These are phyloP conservation scores for Hypomontagnella monticulosa DNA, from an alignment of 495 filamentous ascomycete species.

Conservation along the genomic window DNA sequence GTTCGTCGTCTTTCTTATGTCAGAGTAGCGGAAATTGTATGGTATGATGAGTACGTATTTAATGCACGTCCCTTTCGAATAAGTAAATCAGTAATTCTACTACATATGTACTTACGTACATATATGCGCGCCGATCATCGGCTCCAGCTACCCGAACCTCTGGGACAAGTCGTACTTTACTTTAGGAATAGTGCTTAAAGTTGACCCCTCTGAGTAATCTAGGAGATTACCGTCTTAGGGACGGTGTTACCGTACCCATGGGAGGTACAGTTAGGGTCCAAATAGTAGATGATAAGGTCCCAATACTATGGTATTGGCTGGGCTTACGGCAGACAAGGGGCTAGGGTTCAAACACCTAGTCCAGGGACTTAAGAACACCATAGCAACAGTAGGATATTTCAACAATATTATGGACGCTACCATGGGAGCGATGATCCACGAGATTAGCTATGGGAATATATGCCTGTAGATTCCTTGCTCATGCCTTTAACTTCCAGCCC, in stretches of 20 bases:
- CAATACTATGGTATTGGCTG: slow-evolving; percentile 19
- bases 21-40: slow-evolving; percentile 40
- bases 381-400: neutral
- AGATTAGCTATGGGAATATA: slow-evolving; percentile 2
- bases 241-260: slow-evolving; percentile 20
- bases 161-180: slow-evolving; percentile 2
- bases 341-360: slow-evolving; percentile 1
- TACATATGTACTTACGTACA: slow-evolving; percentile 4
- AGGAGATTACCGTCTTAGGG: slow-evolving; percentile 28
- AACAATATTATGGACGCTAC: slow-evolving; percentile 1
- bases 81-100: neutral
- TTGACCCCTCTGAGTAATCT: slow-evolving; percentile 18
- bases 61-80: neutral
- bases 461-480: neutral
- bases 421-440: slow-evolving; percentile 10
- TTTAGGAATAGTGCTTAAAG: slow-evolving; percentile 1
- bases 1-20: slow-evolving; percentile 32
- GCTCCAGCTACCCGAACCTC: slow-evolving; percentile 18
- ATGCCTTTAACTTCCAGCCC: neutral
- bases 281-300: slow-evolving; percentile 5
- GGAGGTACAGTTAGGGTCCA: no score
- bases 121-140: slow-evolving; percentile 17
- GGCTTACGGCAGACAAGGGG: slow-evolving; percentile 20
- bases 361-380: neutral
- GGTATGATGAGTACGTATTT: slow-evolving; percentile 5